A percentile compares a stretch with the other conserved stretches of the same genome.
Evolutionary conservation across 768 basidiomycete genomes (phyloP).

Genomic region (Amanita thiersii): DNA sequence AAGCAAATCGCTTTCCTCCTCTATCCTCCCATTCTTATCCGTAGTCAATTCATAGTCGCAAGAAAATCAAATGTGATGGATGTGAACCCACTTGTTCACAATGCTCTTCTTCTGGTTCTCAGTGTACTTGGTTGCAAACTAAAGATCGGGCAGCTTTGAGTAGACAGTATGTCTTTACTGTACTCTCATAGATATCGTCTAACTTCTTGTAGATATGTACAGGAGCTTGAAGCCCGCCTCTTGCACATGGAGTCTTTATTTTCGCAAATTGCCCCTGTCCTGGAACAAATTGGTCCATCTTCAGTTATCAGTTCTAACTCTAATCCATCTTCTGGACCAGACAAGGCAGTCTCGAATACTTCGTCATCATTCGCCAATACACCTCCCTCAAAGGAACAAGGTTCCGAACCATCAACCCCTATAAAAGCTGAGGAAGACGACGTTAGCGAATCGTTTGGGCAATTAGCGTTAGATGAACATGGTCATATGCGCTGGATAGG

Average conservation of each 20-base stretch:
- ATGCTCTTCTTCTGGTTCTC: slow-evolving; percentile 63
- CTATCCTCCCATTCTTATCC: slow-evolving; percentile 8
- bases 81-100: slow-evolving; percentile 82
- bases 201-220: slow-evolving; percentile 59
- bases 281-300: slow-evolving; percentile 62
- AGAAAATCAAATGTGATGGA: slow-evolving; percentile 93
- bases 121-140: slow-evolving; percentile 86
- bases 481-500: slow-evolving; percentile 92
- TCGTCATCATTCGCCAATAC: slow-evolving; percentile 27
- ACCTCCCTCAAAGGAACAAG: slow-evolving; percentile 25
- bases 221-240: slow-evolving; percentile 82
- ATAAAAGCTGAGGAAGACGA: slow-evolving; percentile 58
- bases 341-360: slow-evolving; percentile 27
- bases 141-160: slow-evolving; percentile 87
- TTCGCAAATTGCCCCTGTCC: slow-evolving; percentile 69
- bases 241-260: slow-evolving; percentile 88
- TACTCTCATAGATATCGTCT: slow-evolving; percentile 10
- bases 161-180: slow-evolving; percentile 58
- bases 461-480: slow-evolving; percentile 82
- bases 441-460: slow-evolving; percentile 78
- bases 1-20: slow-evolving; percentile 11
- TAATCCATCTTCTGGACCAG: slow-evolving; percentile 24
- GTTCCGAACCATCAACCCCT: slow-evolving; percentile 30
- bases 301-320: slow-evolving; percentile 28
- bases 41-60: slow-evolving; percentile 43